Percentiles rank a stretch among this genome's conserved stretches.
Evolutionary conservation across 768 basidiomycete species (phyloP).

Genomic region (Suillus occidentalis): DNA sequence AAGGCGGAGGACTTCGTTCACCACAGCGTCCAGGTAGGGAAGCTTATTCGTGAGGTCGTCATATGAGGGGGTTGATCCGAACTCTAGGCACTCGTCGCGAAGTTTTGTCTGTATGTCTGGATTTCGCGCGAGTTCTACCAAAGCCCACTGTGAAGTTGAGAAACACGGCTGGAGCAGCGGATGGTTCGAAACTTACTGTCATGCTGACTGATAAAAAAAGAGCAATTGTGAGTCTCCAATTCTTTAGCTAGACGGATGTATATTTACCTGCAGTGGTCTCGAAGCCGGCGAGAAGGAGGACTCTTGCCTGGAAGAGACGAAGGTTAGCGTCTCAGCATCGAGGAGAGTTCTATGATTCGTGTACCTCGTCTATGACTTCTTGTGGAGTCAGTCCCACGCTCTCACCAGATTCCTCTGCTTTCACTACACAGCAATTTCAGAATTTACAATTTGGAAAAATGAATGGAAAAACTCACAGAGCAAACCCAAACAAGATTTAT

Average conservation of each 20-base stretch:
- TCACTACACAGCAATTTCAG: neutral
- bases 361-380: neutral
- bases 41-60: constrained; percentile 37
- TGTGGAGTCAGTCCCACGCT: neutral
- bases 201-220: constrained; percentile 3
- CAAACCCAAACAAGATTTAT: neutral
- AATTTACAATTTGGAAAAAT: neutral
- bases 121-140: constrained; percentile 29
- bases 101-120: constrained; percentile 27
- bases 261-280: constrained; percentile 25
- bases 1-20: constrained; percentile 39
- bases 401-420: neutral
- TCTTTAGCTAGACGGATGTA: neutral
- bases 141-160: constrained; percentile 31
- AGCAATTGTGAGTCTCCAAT: neutral
- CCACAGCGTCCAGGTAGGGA: constrained; percentile 44
- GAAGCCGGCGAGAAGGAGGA: constrained; percentile 16
- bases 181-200: constrained; percentile 7
- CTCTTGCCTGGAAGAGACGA: constrained; percentile 12
- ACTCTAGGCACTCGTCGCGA: constrained; percentile 28
- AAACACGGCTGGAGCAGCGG: neutral
- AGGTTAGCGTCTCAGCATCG: neutral
- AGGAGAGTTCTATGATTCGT: neutral
- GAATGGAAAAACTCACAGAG: neutral
- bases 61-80: constrained; percentile 35